These are phyloP conservation scores for Combretum micranthum DNA, from an alignment of 345 rosid genomes.

Conservation along the genomic window DNA sequence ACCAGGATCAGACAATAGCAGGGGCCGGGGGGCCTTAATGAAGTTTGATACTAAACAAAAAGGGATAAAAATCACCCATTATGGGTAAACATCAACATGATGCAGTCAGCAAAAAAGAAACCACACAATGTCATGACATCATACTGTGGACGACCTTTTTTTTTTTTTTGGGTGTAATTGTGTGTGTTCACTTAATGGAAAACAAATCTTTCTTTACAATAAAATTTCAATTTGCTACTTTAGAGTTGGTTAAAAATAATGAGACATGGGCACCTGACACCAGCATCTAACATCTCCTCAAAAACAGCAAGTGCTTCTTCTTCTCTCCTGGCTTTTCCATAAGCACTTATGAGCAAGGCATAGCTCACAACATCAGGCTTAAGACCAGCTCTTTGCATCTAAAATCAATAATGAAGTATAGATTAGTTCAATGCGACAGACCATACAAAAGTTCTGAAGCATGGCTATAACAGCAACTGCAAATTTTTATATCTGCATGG, in stretches of 20 bases:
- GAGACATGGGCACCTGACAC: slow-evolving; percentile 60
- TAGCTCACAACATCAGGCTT: slow-evolving; percentile 89
- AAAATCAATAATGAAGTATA: slow-evolving; percentile 7
- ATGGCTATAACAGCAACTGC: too few species aligned
- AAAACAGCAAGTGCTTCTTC: slow-evolving; percentile 97
- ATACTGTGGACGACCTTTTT: too few species aligned
- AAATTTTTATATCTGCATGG: too few species aligned
- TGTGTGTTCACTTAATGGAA: too few species aligned
- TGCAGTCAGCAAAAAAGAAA: background rate
- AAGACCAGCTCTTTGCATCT: slow-evolving; percentile 94
- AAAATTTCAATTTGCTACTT: background rate
- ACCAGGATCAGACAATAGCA: too few species aligned
- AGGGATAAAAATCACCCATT: background rate
- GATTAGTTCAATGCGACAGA: too few species aligned
- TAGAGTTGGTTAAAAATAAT: background rate
- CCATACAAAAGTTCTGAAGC: too few species aligned
- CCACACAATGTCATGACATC: background rate
- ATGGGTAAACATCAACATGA: background rate
- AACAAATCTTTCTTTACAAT: background rate
- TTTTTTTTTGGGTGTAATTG: too few species aligned
- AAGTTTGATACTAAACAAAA: background rate
- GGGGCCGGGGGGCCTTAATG: background rate
- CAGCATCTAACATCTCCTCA: slow-evolving; percentile 96
- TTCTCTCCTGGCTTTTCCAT: slow-evolving; percentile 93
- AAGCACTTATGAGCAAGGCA: slow-evolving; percentile 84